phyloP scores from a whole-genome alignment of 148 eudicot species.

The Dysphania ambrosioides region DNA sequence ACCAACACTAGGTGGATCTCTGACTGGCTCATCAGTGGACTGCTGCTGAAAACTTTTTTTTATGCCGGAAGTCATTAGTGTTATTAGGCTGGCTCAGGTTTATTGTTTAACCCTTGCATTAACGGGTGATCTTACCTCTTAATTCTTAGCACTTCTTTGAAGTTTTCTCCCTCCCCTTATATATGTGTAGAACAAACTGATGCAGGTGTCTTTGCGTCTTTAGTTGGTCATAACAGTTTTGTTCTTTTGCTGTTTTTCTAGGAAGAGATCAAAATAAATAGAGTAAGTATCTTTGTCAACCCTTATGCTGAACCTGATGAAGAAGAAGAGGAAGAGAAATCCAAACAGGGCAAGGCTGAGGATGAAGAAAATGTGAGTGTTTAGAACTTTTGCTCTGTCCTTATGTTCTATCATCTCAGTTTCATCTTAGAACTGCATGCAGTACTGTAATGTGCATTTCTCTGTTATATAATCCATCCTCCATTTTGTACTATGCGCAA shows the following conservation, averaged over 20 bases:
- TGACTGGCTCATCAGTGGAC: not conserved
- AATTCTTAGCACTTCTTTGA: not conserved
- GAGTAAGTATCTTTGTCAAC: conserved; percentile 67
- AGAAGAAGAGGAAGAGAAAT: conserved; percentile 64
- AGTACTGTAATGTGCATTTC: not conserved
- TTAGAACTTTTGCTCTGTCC: not conserved
- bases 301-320: conserved; percentile 87
- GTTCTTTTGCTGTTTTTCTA: conserved; percentile 33
- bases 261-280: conserved; percentile 91
- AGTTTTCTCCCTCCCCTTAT: not conserved
- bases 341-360: conserved; percentile 45
- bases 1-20: not conserved
- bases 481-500: too few species aligned
- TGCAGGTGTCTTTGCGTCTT: not conserved
- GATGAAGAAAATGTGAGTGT: conserved; percentile 77
- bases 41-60: not conserved
- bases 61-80: not conserved
- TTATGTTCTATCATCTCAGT: not conserved
- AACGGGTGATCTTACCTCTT: not conserved
- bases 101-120: not conserved
- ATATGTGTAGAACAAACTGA: not conserved
- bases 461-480: not conserved
- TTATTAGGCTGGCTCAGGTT: too few species aligned
- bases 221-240: not conserved
- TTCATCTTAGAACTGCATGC: not conserved